A percentile compares a stretch with the other conserved stretches of the same genome.
These are phyloP conservation scores for Starmerella floris DNA, from an alignment of 805 yeast species.

Conservation along the genomic window DNA sequence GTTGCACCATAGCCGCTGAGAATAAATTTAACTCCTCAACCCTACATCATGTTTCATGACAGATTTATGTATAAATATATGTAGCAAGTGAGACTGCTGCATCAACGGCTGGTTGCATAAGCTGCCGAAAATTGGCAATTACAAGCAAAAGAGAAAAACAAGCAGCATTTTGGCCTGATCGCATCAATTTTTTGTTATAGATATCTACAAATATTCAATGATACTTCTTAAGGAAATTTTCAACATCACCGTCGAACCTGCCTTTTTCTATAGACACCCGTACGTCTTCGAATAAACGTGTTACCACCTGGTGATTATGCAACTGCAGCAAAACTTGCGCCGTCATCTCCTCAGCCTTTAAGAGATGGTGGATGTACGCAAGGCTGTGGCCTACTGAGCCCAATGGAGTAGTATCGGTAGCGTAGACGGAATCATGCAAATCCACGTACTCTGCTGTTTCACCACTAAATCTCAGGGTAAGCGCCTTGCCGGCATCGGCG, in stretches of 20 bases:
- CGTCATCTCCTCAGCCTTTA: slow-evolving; percentile 33
- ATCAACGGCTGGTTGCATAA: too few species aligned
- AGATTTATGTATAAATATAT: too few species aligned
- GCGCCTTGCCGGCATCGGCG: slow-evolving; percentile 31
- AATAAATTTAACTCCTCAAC: too few species aligned
- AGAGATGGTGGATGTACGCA: slow-evolving; percentile 34
- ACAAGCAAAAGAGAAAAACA: too few species aligned
- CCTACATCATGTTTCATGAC: too few species aligned
- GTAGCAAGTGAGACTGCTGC: too few species aligned
- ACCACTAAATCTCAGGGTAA: slow-evolving; percentile 22
- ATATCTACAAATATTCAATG: too few species aligned
- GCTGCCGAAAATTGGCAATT: too few species aligned
- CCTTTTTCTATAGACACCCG: slow-evolving; percentile 24
- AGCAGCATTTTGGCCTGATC: too few species aligned
- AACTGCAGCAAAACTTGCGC: slow-evolving; percentile 32
- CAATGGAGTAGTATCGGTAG: slow-evolving; percentile 24
- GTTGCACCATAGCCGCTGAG: too few species aligned
- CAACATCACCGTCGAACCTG: slow-evolving; percentile 22
- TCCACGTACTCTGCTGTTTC: slow-evolving; percentile 22
- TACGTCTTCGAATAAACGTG: slow-evolving; percentile 25
- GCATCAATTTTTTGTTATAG: too few species aligned
- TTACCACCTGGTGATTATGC: slow-evolving; percentile 28
- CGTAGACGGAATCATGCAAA: slow-evolving; percentile 25
- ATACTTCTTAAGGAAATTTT: background rate
- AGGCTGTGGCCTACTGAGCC: slow-evolving; percentile 24